Evolutionary conservation across 257 asterid genomes (phyloP).

Genomic region (Salvia splendens): DNA sequence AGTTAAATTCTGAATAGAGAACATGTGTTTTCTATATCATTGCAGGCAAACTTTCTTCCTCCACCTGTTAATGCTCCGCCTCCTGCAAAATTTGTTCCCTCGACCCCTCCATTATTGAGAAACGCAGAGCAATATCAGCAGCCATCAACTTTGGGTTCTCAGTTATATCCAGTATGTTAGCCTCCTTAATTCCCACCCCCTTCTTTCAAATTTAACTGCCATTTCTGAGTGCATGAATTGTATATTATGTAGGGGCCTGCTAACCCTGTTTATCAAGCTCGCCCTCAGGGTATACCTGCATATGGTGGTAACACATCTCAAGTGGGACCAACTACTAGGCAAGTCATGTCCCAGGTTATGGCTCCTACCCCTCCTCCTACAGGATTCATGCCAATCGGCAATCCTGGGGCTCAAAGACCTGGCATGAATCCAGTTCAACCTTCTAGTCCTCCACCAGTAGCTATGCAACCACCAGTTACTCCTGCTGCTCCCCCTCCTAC

Average conservation of each 20-base stretch:
- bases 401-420: constrained; percentile 65
- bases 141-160: constrained; percentile 76
- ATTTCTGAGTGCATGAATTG: constrained; percentile 30
- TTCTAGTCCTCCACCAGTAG: constrained; percentile 67
- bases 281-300: constrained; percentile 55
- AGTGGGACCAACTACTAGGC: constrained; percentile 57
- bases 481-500: constrained; percentile 97
- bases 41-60: constrained; percentile 68
- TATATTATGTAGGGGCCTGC: constrained; percentile 47
- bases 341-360: constrained; percentile 58
- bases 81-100: constrained; percentile 70
- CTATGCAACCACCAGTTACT: constrained; percentile 58
- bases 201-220: constrained; percentile 7
- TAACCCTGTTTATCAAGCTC: constrained; percentile 63
- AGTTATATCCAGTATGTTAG: constrained; percentile 77
- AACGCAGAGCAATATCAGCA: constrained; percentile 87
- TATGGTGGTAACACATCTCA: constrained; percentile 56
- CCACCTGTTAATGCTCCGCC: constrained; percentile 74
- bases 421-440: constrained; percentile 72
- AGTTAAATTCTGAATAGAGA: constrained; percentile 15
- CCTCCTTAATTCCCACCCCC: constrained; percentile 17
- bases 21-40: constrained; percentile 7
- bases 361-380: constrained; percentile 59
- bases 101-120: constrained; percentile 65
- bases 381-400: constrained; percentile 68